Conservation (phyloP, 345 rosid species). For the Linum lewisii region DNA sequence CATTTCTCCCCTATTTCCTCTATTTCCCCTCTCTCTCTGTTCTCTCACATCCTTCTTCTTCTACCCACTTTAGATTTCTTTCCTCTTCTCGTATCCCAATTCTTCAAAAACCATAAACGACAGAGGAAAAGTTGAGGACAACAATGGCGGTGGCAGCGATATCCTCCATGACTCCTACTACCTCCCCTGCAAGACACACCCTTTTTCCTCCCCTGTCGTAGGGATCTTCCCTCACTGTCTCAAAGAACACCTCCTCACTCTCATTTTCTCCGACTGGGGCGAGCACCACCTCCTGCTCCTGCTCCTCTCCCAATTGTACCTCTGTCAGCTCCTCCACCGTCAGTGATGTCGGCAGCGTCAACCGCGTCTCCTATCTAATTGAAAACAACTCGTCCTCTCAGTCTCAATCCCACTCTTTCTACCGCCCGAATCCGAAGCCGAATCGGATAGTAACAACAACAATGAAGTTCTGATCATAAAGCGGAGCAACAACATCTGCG, state of each 20-base stretch:
- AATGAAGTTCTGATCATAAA: constrained; percentile 48
- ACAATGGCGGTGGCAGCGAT: constrained; percentile 21
- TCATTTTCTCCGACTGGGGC: constrained; percentile 90
- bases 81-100: constrained; percentile 2
- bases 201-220: constrained; percentile 41
- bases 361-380: constrained; percentile 75
- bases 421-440: constrained; percentile 14
- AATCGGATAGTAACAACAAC: constrained; percentile 21
- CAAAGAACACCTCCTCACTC: constrained; percentile 69
- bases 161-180: constrained; percentile 38
- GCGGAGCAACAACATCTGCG: constrained; percentile 81
- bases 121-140: constrained; percentile 64
- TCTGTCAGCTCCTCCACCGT: constrained; percentile 28
- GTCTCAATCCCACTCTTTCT: constrained; percentile 18
- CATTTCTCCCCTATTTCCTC: not conserved
- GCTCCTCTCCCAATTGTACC: constrained; percentile 67
- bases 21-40: constrained; percentile 8
- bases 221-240: constrained; percentile 85
- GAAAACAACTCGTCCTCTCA: constrained; percentile 44
- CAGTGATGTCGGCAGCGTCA: constrained; percentile 59
- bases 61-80: not conserved
- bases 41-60: constrained; percentile 10
- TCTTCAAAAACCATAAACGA: constrained; percentile 46
- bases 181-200: constrained; percentile 79
- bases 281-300: constrained; percentile 94